Evolutionary conservation across 2,329 filamentous ascomycete species (phyloP), one percentile per base, ranked within the genome.

Genomic region (Pseudocercospora fijiensis): DNA sequence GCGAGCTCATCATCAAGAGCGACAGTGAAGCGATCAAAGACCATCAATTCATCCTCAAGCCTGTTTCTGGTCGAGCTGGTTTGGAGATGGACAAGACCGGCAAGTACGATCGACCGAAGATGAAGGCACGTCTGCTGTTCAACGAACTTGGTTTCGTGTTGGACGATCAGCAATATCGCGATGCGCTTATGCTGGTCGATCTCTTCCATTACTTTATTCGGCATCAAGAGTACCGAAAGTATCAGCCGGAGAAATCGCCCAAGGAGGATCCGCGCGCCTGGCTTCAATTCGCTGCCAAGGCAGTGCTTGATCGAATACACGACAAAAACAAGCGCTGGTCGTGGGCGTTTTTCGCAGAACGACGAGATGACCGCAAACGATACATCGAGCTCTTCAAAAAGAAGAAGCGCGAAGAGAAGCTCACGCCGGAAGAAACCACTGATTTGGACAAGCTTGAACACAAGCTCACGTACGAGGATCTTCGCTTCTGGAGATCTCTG

Each of bases 351-450:
- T 96, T 99, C 79, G 90, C 88, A 64, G 93, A 99, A 76, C 88
- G 95, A 60, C 86, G 95, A 69, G 94, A 99, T 75, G 90, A 98
- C 72, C 90, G 95, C 53, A 86, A 86, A 65, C 86, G 87, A 52
- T 99, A 99, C 75, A 97, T 98, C 65, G 87, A 92, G 65, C 80
- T 99, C 0, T 99, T 98, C 85, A 99, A 98, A 78, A 97, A 96
- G 80, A 91, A 88, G 77, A 88, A 86, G 70, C 87, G 88, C 65
- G 89, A 90, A 65, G 85, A 88, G 70, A 81, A 81, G 61, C 79
- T 97, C 10, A 84, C 87, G 0, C 76, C 87, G 0, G 82, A 88
- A 7, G 95, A 99, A 70, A 82, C 78, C 1, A 87, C 89, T 51
- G 90, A 93, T 43, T 75, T 97, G 1, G 86, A 88, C 49, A 83